Evolutionary conservation across 1,284 basidiomycete species (phyloP).

Genomic region (Ganoderma lingzhi): DNA sequence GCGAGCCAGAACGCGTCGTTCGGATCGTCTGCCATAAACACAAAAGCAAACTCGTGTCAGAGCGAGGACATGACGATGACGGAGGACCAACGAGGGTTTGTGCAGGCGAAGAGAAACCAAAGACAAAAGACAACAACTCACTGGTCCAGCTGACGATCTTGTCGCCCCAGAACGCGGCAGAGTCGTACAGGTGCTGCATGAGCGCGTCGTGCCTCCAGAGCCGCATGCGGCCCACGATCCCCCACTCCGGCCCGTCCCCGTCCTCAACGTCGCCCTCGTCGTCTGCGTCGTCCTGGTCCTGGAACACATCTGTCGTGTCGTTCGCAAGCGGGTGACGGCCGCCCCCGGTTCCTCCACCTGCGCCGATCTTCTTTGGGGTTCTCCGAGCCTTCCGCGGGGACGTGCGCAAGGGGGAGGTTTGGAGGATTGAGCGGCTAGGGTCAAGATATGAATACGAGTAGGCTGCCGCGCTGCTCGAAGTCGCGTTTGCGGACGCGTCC

Average conservation of each 20-base stretch:
- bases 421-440: slow-evolving; percentile 78
- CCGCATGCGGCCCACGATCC: slow-evolving; percentile 93
- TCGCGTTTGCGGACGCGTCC: slow-evolving; percentile 47
- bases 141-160: slow-evolving; percentile 95
- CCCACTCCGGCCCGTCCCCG: slow-evolving; percentile 76
- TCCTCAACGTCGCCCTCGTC: slow-evolving; percentile 57
- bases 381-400: slow-evolving; percentile 60
- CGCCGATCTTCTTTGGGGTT: slow-evolving; percentile 47
- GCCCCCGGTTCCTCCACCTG: slow-evolving; percentile 42
- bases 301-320: slow-evolving; percentile 79
- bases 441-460: slow-evolving; percentile 61
- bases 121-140: slow-evolving; percentile 55
- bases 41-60: not conserved
- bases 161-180: slow-evolving; percentile 98
- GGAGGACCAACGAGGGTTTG: not conserved
- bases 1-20: slow-evolving; percentile 99
- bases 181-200: slow-evolving; percentile 97
- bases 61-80: not conserved
- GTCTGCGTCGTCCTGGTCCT: slow-evolving; percentile 56
- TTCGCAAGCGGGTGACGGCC: slow-evolving; percentile 76
- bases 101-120: not conserved
- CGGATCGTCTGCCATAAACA: slow-evolving; percentile 74
- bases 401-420: slow-evolving; percentile 69
- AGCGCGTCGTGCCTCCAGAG: slow-evolving; percentile 97
- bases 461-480: slow-evolving; percentile 62